Conservation (phyloP, 192 early-diverging fungal genomes). For the Blastocladiella britannica region DNA sequence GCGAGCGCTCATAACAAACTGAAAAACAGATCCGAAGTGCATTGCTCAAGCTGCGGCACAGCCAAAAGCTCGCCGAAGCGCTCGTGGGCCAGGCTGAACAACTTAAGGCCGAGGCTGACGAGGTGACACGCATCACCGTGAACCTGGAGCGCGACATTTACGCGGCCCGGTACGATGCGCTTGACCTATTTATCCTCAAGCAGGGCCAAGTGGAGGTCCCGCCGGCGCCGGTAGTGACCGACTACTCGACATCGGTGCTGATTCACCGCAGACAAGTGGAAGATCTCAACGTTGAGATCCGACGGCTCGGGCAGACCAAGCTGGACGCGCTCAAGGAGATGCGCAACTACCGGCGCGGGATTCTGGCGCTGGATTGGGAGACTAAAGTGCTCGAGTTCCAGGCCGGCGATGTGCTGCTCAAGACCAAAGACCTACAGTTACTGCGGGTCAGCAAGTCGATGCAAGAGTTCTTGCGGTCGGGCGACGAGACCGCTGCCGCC, state of each 20-base stretch:
- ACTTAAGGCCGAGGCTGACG: slow-evolving; percentile 12
- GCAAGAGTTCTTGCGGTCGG: slow-evolving; percentile 36
- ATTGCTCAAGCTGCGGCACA: slow-evolving; percentile 7
- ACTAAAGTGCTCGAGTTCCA: slow-evolving; percentile 42
- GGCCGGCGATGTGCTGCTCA: slow-evolving; percentile 28
- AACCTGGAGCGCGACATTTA: slow-evolving; percentile 6
- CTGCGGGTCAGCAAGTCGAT: slow-evolving; percentile 38
- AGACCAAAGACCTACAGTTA: slow-evolving; percentile 36
- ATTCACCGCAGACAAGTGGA: slow-evolving; percentile 29
- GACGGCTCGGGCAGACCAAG: slow-evolving; percentile 24
- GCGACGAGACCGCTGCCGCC: slow-evolving; percentile 28
- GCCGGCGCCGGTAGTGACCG: slow-evolving; percentile 34
- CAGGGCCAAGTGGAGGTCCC: slow-evolving; percentile 40
- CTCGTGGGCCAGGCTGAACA: slow-evolving; percentile 6
- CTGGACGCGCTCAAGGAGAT: slow-evolving; percentile 38
- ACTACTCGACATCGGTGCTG: slow-evolving; percentile 28
- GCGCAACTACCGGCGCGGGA: slow-evolving; percentile 39
- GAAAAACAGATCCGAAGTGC: slow-evolving; percentile 5
- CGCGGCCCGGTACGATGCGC: slow-evolving; percentile 19
- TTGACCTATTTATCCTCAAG: slow-evolving; percentile 27
- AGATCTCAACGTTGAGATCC: slow-evolving; percentile 25
- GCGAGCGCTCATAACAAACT: too few species aligned
- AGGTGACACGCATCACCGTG: slow-evolving; percentile 19
- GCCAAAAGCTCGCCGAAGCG: slow-evolving; percentile 10
- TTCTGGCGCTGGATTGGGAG: slow-evolving; percentile 43